These are phyloP conservation scores for Coemansia biformis DNA, from an alignment of 192 early-diverging fungal genomes.

Conservation along the genomic window DNA sequence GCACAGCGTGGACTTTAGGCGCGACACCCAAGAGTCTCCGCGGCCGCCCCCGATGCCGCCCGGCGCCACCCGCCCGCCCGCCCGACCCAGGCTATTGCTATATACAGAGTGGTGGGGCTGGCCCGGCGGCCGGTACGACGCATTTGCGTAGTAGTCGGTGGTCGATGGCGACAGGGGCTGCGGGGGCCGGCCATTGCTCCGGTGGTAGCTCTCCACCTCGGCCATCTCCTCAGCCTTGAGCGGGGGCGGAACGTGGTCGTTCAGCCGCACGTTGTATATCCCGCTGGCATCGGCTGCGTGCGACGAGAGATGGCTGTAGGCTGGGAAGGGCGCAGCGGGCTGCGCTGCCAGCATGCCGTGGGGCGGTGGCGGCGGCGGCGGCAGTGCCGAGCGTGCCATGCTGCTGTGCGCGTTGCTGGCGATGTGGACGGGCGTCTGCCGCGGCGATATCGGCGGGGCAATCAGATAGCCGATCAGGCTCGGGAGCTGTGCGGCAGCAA, in stretches of 20 bases:
- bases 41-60: background rate
- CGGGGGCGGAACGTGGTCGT: slow-evolving; percentile 41
- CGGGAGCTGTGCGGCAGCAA: slow-evolving; percentile 13
- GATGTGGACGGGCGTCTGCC: slow-evolving; percentile 32
- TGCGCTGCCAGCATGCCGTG: slow-evolving; percentile 5
- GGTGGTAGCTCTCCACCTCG: slow-evolving; percentile 23
- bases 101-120: slow-evolving; percentile 29
- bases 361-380: slow-evolving; percentile 22
- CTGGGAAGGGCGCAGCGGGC: slow-evolving; percentile 11
- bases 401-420: slow-evolving; percentile 2
- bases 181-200: slow-evolving; percentile 9
- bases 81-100: slow-evolving; percentile 17
- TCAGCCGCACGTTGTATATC: slow-evolving; percentile 43
- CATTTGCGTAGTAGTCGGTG: slow-evolving; percentile 38
- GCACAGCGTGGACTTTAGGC: slow-evolving; percentile 17
- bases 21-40: slow-evolving; percentile 18
- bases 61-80: background rate
- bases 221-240: slow-evolving; percentile 45
- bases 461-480: slow-evolving; percentile 25
- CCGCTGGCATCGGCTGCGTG: slow-evolving; percentile 18
- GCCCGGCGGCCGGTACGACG: slow-evolving; percentile 38
- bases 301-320: slow-evolving; percentile 12
- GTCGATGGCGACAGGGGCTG: slow-evolving; percentile 22
- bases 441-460: slow-evolving; percentile 29
- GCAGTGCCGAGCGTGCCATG: slow-evolving; percentile 3